phyloP scores from a whole-genome alignment of 2,329 filamentous ascomycete genomes.

The Nothopassalora personata region DNA sequence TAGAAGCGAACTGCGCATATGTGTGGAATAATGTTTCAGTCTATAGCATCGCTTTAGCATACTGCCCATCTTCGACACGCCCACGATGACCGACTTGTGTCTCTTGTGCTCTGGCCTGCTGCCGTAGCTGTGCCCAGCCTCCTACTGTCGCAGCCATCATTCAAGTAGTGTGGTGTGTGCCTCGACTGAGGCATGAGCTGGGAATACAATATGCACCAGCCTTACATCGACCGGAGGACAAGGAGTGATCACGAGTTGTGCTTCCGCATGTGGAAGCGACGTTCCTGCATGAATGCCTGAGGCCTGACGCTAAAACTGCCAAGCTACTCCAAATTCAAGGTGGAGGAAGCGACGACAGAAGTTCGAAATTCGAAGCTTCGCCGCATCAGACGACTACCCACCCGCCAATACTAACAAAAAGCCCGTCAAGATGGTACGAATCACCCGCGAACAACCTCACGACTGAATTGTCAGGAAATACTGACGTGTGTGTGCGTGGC shows the following conservation, averaged over 20 bases:
- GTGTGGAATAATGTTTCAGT: slow-evolving; percentile 77
- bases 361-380: background rate
- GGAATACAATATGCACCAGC: background rate
- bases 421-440: slow-evolving; percentile 28
- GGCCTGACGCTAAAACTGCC: too few relatives aligned
- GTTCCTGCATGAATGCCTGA: too few relatives aligned
- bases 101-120: slow-evolving; percentile 83
- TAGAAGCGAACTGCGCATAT: slow-evolving; percentile 86
- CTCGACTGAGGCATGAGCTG: background rate
- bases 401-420: slow-evolving; percentile 20
- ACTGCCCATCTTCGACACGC: slow-evolving; percentile 8
- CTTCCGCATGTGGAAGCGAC: too few relatives aligned
- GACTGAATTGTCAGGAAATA: slow-evolving; percentile 4
- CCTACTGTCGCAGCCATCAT: slow-evolving; percentile 41
- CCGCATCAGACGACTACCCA: background rate
- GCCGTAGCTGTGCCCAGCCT: slow-evolving; percentile 87
- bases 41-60: slow-evolving; percentile 44
- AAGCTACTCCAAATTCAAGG: too few relatives aligned
- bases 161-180: slow-evolving; percentile 17
- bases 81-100: slow-evolving; percentile 60
- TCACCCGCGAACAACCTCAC: background rate
- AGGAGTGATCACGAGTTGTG: background rate
- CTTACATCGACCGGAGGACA: background rate
- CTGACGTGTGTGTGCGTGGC: slow-evolving; percentile 22
- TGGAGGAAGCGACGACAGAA: too few relatives aligned